Evolutionary conservation across 2,329 filamentous ascomycete genomes (phyloP).

Genomic region (Fusarium sp.): DNA sequence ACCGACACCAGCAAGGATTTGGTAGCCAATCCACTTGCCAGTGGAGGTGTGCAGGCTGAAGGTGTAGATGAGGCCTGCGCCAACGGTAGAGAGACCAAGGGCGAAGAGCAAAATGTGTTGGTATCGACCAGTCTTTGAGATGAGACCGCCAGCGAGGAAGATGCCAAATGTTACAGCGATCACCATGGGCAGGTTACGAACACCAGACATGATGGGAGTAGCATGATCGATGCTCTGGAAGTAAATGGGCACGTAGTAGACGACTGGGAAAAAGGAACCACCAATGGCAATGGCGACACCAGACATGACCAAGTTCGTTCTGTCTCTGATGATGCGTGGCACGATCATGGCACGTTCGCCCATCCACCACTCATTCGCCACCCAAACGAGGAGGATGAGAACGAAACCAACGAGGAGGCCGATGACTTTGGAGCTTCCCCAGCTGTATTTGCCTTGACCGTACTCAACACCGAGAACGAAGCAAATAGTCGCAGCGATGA

Average conservation of each 20-base stretch:
- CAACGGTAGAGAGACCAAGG: slow-evolving; percentile 55
- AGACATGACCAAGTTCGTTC: slow-evolving; percentile 53
- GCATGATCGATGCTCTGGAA: slow-evolving; percentile 56
- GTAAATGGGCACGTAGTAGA: slow-evolving; percentile 61
- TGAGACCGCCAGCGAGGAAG: slow-evolving; percentile 53
- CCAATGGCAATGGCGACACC: slow-evolving; percentile 56
- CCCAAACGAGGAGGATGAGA: slow-evolving; percentile 51
- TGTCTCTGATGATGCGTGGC: slow-evolving; percentile 52
- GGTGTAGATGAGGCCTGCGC: slow-evolving; percentile 57
- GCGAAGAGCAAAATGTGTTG: slow-evolving; percentile 60
- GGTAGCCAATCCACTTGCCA: slow-evolving; percentile 63
- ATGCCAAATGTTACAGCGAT: slow-evolving; percentile 56
- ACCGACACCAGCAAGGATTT: slow-evolving; percentile 61
- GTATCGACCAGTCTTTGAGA: slow-evolving; percentile 55
- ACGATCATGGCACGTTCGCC: slow-evolving; percentile 59
- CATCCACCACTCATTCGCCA: slow-evolving; percentile 53
- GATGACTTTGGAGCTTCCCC: slow-evolving; percentile 55
- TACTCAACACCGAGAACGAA: slow-evolving; percentile 60
- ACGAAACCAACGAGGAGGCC: slow-evolving; percentile 55
- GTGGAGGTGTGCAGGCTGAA: slow-evolving; percentile 52
- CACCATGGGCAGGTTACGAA: slow-evolving; percentile 58
- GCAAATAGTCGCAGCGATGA: slow-evolving; percentile 58
- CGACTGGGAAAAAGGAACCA: slow-evolving; percentile 56
- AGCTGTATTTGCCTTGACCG: slow-evolving; percentile 54
- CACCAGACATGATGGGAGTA: slow-evolving; percentile 54